Base-by-base conservation (phyloP, 23 red algal species). In the Gracilaria gracilis region DNA sequence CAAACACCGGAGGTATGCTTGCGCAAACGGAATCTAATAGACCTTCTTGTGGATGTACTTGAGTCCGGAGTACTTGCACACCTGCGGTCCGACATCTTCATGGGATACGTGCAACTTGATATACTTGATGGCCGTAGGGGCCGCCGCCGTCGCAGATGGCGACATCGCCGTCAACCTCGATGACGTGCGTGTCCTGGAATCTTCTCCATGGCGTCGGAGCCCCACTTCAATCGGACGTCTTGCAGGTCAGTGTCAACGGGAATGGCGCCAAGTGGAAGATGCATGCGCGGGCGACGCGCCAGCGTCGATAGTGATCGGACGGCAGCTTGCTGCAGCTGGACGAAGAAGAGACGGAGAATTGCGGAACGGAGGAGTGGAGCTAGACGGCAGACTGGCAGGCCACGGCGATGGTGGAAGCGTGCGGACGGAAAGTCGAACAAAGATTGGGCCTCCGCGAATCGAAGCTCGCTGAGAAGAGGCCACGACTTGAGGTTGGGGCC, bases 171-270 rank as follows among this genome's bases (percentile, higher is more conserved):
- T 87, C 83, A 15, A 96, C 95, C 39, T 92, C 80, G 44, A 80
- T 96, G 78, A 81, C 49, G 40, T 58, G 37, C 17, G 86, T 73
- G 31, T 48, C 61, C 33, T 89, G n/a, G 85, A 28, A 96, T 89
- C 55, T 80, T 90, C 49, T 90, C 95, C 94, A 96, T 96, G 3
- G 94, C 94, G 80, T 96, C 94, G 84, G 83, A 89, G 23, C 82
- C 84, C 86, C 87, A 96, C 71, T 96, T 96, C 48, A 77, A 70
- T 33, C 85, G 84, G 65, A 91, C 86, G 84, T 57, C 32, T 27
- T 80, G 67, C 35, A 79, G 66, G 57, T 92, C 87, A 15, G 94
- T 96, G 62, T 70, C 88, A 50, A 51, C 61, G 31, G 87, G 94
- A 20, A 83, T 61, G 66, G 66, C 81, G 75, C 94, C 94, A 38